Base-by-base conservation (phyloP, 768 basidiomycete species). In the Termitomyces sp. region DNA sequence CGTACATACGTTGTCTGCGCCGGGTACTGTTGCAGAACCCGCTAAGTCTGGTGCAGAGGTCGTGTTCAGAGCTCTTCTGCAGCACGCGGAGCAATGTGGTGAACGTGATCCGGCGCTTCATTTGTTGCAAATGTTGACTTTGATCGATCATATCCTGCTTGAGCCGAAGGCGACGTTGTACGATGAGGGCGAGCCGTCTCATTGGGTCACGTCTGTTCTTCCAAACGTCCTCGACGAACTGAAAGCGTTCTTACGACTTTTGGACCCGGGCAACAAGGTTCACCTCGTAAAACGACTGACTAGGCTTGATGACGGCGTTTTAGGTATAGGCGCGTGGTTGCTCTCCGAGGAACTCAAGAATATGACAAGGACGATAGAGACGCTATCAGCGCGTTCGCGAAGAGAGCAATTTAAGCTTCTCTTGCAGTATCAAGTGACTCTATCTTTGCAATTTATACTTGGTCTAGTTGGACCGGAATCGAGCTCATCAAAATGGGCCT, bases 311-410 rank as follows among this genome's bases (percentile, higher is more conserved):
- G 68, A 74, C 5, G 83, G 81, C 2, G 67, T 75, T 26, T 69
- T 80, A 22, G 84, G 83, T 3, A 70, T 88, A 2, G 86, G 82
- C 18, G 85, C 88, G 58, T 92, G 88, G 88, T 63, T 92, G 26
- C 63, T 92, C 9, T 64, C 71, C n/a, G 82, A 87, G 60, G 86
- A 88, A 59, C 63, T 87, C 57, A 83, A 81, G 66, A 70, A 75
- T n/a, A 70, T 87, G 46, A 69, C 70, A 7, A 68, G 67, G 13
- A 65, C 70, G 22, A 69, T 84, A 22, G 72, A 74, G 51, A 60
- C 62, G 2, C 66, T 84, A 46, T 65, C 65, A 14, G 67, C 71
- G 14, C 60, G 62, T 35, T 44, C 58, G 9, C 58, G 66, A 47
- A 62, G 68, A 5, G 70, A 69, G 33, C 71, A 78, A 8, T 70